Conservation (phyloP, 1,284 basidiomycete genomes). For the Cryptococcus sp. region DNA sequence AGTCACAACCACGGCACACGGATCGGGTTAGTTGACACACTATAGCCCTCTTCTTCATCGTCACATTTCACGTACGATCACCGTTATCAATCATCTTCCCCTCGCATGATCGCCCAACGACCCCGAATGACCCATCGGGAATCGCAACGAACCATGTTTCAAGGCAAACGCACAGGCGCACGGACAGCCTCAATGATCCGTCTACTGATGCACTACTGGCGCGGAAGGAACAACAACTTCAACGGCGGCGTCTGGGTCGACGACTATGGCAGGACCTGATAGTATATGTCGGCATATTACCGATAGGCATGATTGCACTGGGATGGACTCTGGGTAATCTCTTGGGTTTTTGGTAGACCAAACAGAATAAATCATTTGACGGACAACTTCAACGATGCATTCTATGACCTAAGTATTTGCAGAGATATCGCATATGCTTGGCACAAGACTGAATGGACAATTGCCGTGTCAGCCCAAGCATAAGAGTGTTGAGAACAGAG, state of each 20-base stretch:
- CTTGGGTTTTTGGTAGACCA: slow-evolving; percentile 45
- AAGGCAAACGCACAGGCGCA: slow-evolving; percentile 26
- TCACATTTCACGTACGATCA: slow-evolving; percentile 54
- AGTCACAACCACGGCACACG: slow-evolving; percentile 14
- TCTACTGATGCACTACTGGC: slow-evolving; percentile 51
- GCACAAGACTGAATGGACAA: no score
- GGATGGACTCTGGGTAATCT: slow-evolving; percentile 49
- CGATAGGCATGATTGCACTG: slow-evolving; percentile 43
- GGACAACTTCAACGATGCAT: slow-evolving; percentile 13
- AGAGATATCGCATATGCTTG: background rate
- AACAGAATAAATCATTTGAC: background rate
- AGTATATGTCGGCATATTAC: slow-evolving; percentile 53
- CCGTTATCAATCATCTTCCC: slow-evolving; percentile 55
- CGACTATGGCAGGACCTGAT: slow-evolving; percentile 55
- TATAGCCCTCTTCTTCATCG: slow-evolving; percentile 54
- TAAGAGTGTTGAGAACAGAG: background rate
- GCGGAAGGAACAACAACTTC: slow-evolving; percentile 53
- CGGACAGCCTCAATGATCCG: slow-evolving; percentile 40
- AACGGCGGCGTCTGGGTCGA: slow-evolving; percentile 50
- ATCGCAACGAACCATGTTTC: no score
- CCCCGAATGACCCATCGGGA: slow-evolving; percentile 12
- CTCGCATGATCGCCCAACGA: slow-evolving; percentile 11
- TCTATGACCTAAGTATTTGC: background rate
- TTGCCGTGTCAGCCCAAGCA: background rate
- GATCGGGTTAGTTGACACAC: background rate